Evolutionary conservation across 2,329 filamentous ascomycete species (phyloP).

Genomic region (Monilinia fructigena): DNA sequence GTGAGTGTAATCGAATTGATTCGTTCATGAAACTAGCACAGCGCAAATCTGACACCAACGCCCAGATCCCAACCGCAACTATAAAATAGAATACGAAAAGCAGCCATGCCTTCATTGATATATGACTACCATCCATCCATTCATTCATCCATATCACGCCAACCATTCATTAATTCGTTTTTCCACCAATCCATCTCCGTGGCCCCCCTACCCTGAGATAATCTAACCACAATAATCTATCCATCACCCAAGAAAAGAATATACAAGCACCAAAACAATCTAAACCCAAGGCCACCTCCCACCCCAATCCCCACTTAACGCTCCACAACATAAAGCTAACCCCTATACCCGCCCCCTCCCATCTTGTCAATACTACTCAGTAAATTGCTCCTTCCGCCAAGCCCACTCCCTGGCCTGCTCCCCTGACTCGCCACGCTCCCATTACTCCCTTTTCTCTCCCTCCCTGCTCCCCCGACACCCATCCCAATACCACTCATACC

Average conservation of each 20-base stretch:
- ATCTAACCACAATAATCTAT: slow-evolving; percentile 7
- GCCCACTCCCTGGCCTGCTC: slow-evolving; percentile 36
- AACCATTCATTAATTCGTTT: slow-evolving; percentile 20
- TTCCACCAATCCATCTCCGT: background rate
- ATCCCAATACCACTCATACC: slow-evolving; percentile 33
- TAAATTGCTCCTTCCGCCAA: slow-evolving; percentile 63
- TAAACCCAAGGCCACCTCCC: background rate
- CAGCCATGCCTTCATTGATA: slow-evolving; percentile 7
- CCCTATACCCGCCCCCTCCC: slow-evolving; percentile 52
- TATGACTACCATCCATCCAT: slow-evolving; percentile 13
- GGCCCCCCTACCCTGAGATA: background rate
- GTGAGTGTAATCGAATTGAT: background rate
- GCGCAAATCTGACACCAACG: background rate
- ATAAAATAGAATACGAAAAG: slow-evolving; percentile 16
- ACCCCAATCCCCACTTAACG: background rate
- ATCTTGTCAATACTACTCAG: slow-evolving; percentile 87
- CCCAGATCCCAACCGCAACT: slow-evolving; percentile 8
- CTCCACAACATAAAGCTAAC: background rate
- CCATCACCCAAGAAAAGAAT: slow-evolving; percentile 19
- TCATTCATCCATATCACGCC: slow-evolving; percentile 12
- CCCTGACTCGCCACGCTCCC: slow-evolving; percentile 44
- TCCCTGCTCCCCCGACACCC: slow-evolving; percentile 15
- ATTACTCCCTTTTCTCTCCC: slow-evolving; percentile 30
- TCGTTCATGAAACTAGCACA: background rate
- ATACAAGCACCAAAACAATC: slow-evolving; percentile 22